These are phyloP conservation scores for Penicillium sp. DNA, from an alignment of 2,329 filamentous ascomycete species.

Conservation along the genomic window DNA sequence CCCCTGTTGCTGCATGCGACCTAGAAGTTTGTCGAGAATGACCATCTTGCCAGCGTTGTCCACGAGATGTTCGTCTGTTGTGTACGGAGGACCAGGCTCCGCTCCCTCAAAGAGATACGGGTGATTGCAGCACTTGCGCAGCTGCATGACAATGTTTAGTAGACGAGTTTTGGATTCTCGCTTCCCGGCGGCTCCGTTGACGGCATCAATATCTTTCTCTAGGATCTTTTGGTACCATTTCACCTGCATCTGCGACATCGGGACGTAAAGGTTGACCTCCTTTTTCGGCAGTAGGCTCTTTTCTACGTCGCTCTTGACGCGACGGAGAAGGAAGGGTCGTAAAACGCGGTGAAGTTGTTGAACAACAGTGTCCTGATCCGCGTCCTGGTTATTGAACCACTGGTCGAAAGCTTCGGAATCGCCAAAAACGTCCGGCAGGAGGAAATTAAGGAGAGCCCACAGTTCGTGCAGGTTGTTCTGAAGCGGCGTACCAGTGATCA, in stretches of 20 bases:
- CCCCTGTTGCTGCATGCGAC: conserved; percentile 80
- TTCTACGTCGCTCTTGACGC: conserved; percentile 97
- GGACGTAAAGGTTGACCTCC: conserved; percentile 94
- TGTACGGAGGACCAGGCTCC: conserved; percentile 95
- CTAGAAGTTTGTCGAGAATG: conserved; percentile 89
- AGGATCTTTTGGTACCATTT: conserved; percentile 99
- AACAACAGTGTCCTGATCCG: conserved; percentile 92
- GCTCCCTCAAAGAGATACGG: conserved; percentile 98
- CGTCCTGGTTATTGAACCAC: conserved; percentile 92
- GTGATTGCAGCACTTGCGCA: conserved; percentile 98
- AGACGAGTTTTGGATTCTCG: conserved; percentile 96
- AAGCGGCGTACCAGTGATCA: conserved; percentile 95
- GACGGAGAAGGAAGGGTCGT: conserved; percentile 88
- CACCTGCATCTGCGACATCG: conserved; percentile 99
- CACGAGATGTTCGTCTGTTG: conserved; percentile 93
- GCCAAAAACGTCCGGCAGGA: conserved; percentile 97
- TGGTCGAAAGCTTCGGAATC: conserved; percentile 96
- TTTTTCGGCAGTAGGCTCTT: conserved; percentile 98
- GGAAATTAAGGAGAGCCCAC: conserved; percentile 95
- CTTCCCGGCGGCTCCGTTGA: conserved; percentile 95
- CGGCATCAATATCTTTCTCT: conserved; percentile 98
- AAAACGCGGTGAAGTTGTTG: conserved; percentile 93
- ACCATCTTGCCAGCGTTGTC: conserved; percentile 97
- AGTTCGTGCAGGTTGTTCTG: conserved; percentile 98
- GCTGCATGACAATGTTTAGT: conserved; percentile 98